Base-by-base conservation (phyloP, 306 rosid genomes). In the Pachyrhizus erosus region DNA sequence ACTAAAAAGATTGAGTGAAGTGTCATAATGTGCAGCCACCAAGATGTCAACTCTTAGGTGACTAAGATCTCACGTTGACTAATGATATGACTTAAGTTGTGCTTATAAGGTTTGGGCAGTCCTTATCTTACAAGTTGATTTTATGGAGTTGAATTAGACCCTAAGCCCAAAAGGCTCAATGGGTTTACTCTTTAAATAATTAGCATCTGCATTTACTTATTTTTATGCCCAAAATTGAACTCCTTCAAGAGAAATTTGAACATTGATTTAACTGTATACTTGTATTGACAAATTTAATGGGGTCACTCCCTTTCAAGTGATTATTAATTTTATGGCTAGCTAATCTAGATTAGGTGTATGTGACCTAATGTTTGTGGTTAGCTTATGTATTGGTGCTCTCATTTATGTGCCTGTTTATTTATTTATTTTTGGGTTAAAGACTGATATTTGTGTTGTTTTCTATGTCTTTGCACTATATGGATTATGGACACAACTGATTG, bases 401-500 rank as follows among this genome's bases (percentile, higher is more conserved):
- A 54, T 54, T 52, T 82, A 7, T 37, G 42, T 42, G 68, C 66
- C 13, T 24, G 60, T 43, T 26, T 33, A 34, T 34, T 70, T 46
- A 23, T 51, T 65, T 72, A 10, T 34, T 68, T 80, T 45, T 57
- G n/a, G n/a, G 46, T 73, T 66, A 29, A 43, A 81, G 52, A 17
- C 39, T 48, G 42, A 40, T 71, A 66, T 37, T 34, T 69, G 18
- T 40, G 49, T 13, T 55, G 42, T 82, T 62, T 51, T 77, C 61
- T 77, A 42, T 84, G 67, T 80, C 76, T 79, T 21, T 46, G 43
- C 68, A 42, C 57, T 46, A 37, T 52, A 70, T 85, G 68, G 60
- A 80, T 48, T 67, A 70, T 85, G 68, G 60, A 80, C 34, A 76
- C 83, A 45, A 65, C 75, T 82, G 75, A 40, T 86, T 78, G 80